These are phyloP conservation scores for Leersia perrieri DNA, from an alignment of 176 grass and related monocot genomes.

Conservation along the genomic window DNA sequence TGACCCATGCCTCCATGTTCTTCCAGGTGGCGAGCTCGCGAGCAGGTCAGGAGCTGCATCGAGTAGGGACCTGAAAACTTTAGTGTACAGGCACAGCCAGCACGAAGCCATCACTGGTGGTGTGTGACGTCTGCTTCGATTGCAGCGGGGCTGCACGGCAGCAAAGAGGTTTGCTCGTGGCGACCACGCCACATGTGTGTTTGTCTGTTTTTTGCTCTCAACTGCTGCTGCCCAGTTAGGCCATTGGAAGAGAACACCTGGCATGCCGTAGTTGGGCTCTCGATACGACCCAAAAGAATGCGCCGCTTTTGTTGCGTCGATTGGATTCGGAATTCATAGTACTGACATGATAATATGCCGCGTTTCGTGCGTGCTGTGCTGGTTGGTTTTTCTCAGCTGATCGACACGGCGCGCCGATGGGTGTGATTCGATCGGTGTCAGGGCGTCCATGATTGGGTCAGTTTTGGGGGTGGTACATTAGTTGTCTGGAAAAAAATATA, in stretches of 20 bases:
- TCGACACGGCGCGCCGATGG: too few species aligned
- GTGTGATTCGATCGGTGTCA: not conserved
- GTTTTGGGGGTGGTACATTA: not conserved
- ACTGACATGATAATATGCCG: not conserved
- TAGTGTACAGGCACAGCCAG: not conserved
- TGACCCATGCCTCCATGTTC: not conserved
- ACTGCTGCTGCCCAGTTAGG: not conserved
- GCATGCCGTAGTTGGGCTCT: not conserved
- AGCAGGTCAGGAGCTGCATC: not conserved
- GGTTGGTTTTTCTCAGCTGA: not conserved
- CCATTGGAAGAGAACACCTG: constrained; percentile 12
- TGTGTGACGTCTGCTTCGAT: too few species aligned
- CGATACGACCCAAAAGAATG: not conserved
- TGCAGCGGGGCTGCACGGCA: too few species aligned
- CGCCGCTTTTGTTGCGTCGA: not conserved
- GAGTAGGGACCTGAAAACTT: constrained; percentile 15
- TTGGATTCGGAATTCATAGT: too few species aligned
- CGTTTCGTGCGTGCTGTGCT: not conserved
- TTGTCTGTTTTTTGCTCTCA: not conserved
- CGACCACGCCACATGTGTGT: not conserved
- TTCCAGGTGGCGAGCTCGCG: not conserved
- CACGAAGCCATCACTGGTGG: not conserved
- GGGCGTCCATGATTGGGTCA: not conserved
- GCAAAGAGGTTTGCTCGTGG: too few species aligned
- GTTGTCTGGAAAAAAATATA: not conserved